Conservation (phyloP, 169 alveolate species). For the Cryptosporidium viatorum region DNA sequence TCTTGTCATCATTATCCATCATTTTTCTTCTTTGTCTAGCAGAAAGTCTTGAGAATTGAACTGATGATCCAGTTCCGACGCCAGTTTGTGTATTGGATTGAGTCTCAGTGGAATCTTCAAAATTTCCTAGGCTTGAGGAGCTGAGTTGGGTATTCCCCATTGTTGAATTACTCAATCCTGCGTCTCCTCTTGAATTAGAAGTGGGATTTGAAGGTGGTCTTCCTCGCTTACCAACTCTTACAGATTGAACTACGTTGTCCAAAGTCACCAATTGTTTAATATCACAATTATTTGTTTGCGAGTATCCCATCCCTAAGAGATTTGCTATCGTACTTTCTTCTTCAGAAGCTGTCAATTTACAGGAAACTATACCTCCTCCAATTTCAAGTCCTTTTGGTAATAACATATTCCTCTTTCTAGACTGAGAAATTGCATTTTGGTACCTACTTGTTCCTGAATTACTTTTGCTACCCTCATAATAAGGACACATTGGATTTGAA, state of each 20-base stretch:
- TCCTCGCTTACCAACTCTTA: slow-evolving; percentile 52
- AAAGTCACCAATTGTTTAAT: slow-evolving; percentile 38
- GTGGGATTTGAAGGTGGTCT: slow-evolving; percentile 43
- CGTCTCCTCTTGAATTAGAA: not conserved
- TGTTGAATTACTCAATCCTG: not conserved
- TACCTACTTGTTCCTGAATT: slow-evolving; percentile 67
- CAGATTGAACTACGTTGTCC: slow-evolving; percentile 37
- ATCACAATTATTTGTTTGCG: slow-evolving; percentile 16
- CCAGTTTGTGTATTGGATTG: not conserved
- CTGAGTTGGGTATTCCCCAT: not conserved
- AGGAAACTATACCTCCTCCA: slow-evolving; percentile 28
- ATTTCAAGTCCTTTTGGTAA: not conserved
- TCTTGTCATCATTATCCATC: slow-evolving; percentile 66
- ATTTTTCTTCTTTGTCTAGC: slow-evolving; percentile 71
- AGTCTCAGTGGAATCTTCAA: not conserved
- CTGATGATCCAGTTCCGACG: not conserved
- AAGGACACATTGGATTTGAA: slow-evolving; percentile 86
- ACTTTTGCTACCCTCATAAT: slow-evolving; percentile 78
- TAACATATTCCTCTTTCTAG: slow-evolving; percentile 3
- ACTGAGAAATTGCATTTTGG: slow-evolving; percentile 59
- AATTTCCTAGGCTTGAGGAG: not conserved
- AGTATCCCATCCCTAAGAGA: slow-evolving; percentile 53
- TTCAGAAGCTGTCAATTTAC: slow-evolving; percentile 62
- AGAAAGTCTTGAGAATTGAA: slow-evolving; percentile 66
- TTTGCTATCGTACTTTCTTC: slow-evolving; percentile 67